A percentile compares a stretch with the other conserved stretches of the same genome.
Evolutionary conservation across 2,329 filamentous ascomycete species (phyloP).

Genomic region (Ilyonectria destructans): DNA sequence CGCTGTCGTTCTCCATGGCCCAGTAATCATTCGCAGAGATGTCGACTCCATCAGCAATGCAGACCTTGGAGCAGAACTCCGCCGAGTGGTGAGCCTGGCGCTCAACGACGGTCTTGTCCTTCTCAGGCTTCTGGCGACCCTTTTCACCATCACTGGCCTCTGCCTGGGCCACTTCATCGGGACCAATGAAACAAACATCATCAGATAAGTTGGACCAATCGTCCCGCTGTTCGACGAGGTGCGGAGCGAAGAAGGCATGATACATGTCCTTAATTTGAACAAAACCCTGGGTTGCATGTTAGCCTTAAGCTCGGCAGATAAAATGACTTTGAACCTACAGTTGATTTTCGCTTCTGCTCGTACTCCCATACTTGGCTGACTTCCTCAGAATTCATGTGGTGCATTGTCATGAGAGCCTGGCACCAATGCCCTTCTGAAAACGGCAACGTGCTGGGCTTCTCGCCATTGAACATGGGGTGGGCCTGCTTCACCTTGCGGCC

Average conservation of each 20-base stretch:
- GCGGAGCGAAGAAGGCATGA: conserved; percentile 63
- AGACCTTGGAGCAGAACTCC: conserved; percentile 67
- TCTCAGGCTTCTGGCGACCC: conserved; percentile 56
- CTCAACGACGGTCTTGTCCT: conserved; percentile 60
- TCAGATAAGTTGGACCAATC: conserved; percentile 71
- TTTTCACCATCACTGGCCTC: conserved; percentile 52
- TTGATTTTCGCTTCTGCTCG: conserved; percentile 64
- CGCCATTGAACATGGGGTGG: conserved; percentile 71
- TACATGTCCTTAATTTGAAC: conserved; percentile 67
- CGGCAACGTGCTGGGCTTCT: conserved; percentile 68
- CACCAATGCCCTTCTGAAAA: conserved; percentile 69
- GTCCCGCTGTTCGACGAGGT: conserved; percentile 59
- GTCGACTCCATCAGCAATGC: conserved; percentile 59
- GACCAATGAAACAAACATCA: conserved; percentile 62
- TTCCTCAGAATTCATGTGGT: conserved; percentile 69
- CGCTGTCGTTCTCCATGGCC: conserved; percentile 48
- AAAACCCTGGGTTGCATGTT: conserved; percentile 53
- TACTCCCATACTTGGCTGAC: conserved; percentile 68
- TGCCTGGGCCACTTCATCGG: conserved; percentile 55
- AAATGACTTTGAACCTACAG: conserved; percentile 52
- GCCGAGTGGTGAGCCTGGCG: conserved; percentile 62
- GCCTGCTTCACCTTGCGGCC: conserved; percentile 61
- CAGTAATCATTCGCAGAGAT: conserved; percentile 55
- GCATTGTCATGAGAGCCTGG: conserved; percentile 72
- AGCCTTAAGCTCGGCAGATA: conserved; percentile 19